Conservation (phyloP, 305 asterid species). For the Fraxinus latifolia region DNA sequence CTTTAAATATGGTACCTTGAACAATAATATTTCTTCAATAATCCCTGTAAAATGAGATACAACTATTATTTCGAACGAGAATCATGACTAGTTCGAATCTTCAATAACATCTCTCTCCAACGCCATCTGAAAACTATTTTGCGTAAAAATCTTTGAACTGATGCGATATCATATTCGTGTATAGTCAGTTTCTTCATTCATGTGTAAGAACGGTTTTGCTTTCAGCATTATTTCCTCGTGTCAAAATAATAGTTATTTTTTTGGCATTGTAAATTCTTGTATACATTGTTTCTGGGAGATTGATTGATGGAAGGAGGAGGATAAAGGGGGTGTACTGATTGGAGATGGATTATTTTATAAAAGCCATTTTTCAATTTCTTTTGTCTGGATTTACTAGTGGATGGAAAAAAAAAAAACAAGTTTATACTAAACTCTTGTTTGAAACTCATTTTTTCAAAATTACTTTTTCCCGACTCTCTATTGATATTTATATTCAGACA, state of each 20-base stretch:
- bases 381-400: background rate
- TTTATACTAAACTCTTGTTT: background rate
- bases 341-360: slow-evolving; percentile 4
- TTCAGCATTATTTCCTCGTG: slow-evolving; percentile 20
- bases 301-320: slow-evolving; percentile 19
- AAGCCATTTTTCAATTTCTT: no score
- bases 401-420: background rate
- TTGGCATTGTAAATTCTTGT: slow-evolving; percentile 61
- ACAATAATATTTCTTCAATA: background rate
- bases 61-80: slow-evolving; percentile 22
- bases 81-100: slow-evolving; percentile 17
- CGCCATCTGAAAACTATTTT: slow-evolving; percentile 3
- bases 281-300: background rate
- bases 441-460: no score
- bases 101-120: slow-evolving; percentile 18
- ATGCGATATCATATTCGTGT: slow-evolving; percentile 39
- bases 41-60: slow-evolving; percentile 25
- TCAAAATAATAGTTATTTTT: slow-evolving; percentile 25
- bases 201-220: slow-evolving; percentile 75
- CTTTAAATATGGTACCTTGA: slow-evolving; percentile 22
- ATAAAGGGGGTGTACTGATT: slow-evolving; percentile 30
- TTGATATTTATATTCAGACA: no score
- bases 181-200: slow-evolving; percentile 59
- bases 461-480: no score
- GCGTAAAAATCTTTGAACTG: slow-evolving; percentile 27